Conservation (phyloP, 805 yeast species). For the Diddensiella santjacobensis region DNA sequence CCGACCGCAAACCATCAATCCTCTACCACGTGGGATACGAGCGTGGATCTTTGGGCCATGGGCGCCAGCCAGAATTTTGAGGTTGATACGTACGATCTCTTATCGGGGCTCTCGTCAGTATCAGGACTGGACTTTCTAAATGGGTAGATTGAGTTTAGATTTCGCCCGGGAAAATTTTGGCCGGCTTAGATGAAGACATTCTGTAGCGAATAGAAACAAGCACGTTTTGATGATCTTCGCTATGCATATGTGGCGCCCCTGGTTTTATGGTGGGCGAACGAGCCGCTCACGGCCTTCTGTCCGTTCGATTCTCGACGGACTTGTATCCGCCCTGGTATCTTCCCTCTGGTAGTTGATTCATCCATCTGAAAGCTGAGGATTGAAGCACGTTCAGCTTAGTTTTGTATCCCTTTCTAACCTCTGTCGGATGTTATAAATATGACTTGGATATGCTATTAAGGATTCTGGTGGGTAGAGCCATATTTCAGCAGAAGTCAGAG, state of each 20-base stretch:
- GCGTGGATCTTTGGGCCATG: slow-evolving; percentile 2
- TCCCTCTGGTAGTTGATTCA: too few species aligned
- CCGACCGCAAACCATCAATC: not conserved
- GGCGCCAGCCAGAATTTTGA: slow-evolving; percentile 7
- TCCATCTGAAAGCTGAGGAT: not conserved
- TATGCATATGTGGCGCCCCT: too few species aligned
- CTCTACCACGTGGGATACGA: not conserved
- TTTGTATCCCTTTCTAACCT: not conserved
- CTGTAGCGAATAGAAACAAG: too few species aligned
- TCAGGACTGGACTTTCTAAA: slow-evolving; percentile 4
- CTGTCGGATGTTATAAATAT: not conserved
- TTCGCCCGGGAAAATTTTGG: too few species aligned
- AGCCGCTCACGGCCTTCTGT: not conserved
- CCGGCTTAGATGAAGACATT: too few species aligned
- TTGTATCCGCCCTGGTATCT: too few species aligned
- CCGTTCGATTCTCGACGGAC: not conserved
- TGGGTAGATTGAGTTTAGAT: too few species aligned
- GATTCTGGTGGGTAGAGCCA: too few species aligned
- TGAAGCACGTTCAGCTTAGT: not conserved
- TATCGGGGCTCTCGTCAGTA: slow-evolving; percentile 2
- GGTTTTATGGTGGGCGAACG: too few species aligned
- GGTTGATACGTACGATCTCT: slow-evolving; percentile 5
- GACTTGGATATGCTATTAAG: too few species aligned
- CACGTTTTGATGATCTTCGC: too few species aligned
- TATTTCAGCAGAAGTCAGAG: too few species aligned